Conservation (phyloP, 2,329 filamentous ascomycete genomes). For the Mycosphaerella sp. region DNA sequence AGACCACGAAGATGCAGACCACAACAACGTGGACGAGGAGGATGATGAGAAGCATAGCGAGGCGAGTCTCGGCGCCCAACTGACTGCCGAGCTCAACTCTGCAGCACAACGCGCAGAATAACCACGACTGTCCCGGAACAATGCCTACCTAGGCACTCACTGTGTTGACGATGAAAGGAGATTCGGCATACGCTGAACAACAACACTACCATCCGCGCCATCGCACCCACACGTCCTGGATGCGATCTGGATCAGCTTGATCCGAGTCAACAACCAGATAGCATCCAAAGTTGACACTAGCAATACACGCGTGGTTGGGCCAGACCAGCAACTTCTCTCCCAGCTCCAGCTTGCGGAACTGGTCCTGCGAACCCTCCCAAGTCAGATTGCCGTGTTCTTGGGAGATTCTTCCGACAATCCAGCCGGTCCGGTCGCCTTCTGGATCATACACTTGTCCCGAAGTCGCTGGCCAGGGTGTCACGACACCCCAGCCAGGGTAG, state of each 20-base stretch:
- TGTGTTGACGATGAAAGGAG: not conserved
- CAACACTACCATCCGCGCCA: slow-evolving; percentile 59
- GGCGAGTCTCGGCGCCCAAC: slow-evolving; percentile 24
- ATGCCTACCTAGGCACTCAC: not conserved
- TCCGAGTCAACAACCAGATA: slow-evolving; percentile 67
- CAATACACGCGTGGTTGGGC: slow-evolving; percentile 77
- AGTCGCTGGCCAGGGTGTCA: slow-evolving; percentile 52
- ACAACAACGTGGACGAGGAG: not conserved
- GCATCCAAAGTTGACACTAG: slow-evolving; percentile 63
- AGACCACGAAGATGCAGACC: too few relatives aligned
- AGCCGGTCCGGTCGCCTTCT: slow-evolving; percentile 43
- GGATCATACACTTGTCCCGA: slow-evolving; percentile 30
- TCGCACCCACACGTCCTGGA: slow-evolving; percentile 65
- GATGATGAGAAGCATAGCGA: slow-evolving; percentile 20
- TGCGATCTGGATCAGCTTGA: slow-evolving; percentile 52
- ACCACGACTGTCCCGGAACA: not conserved
- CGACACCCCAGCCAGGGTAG: slow-evolving; percentile 65
- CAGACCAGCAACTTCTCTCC: slow-evolving; percentile 65
- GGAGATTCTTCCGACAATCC: slow-evolving; percentile 65
- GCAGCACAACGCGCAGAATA: slow-evolving; percentile 20
- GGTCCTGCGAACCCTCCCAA: slow-evolving; percentile 46
- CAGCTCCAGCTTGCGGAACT: slow-evolving; percentile 47
- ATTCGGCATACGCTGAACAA: not conserved
- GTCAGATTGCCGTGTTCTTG: slow-evolving; percentile 72
- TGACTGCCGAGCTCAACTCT: slow-evolving; percentile 26